phyloP scores from a whole-genome alignment of 2,329 filamentous ascomycete species.

The Clarireedia monteithiana region DNA sequence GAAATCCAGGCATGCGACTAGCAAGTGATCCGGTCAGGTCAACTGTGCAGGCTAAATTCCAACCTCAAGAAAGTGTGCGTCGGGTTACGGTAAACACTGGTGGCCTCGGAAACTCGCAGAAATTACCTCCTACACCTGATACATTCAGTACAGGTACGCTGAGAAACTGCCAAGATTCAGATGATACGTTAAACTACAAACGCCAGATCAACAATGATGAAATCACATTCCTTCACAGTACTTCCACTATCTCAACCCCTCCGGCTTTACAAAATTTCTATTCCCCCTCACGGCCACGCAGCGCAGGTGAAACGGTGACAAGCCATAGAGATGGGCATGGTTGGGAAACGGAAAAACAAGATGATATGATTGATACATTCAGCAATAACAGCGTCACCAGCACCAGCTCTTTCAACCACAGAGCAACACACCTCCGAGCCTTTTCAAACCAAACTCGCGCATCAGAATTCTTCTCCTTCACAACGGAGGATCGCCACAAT shows the following conservation, averaged over 20 bases:
- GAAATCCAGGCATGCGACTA: constrained; percentile 1
- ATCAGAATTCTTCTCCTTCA: constrained; percentile 23
- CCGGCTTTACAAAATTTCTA: constrained; percentile 13
- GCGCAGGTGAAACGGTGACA: constrained; percentile 29
- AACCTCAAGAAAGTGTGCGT: constrained; percentile 10
- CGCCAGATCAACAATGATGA: constrained; percentile 12
- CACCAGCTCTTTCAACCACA: constrained; percentile 16
- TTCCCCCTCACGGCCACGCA: constrained; percentile 24
- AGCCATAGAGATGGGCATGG: constrained; percentile 29
- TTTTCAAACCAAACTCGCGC: not conserved
- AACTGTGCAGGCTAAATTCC: constrained; percentile 10
- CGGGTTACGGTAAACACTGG: constrained; percentile 23
- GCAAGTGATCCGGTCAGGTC: not conserved
- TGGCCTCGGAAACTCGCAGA: constrained; percentile 30
- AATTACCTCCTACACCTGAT: constrained; percentile 30
- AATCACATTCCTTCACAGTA: constrained; percentile 17
- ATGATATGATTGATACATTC: constrained; percentile 22
- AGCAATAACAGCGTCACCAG: constrained; percentile 19
- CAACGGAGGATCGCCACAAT: constrained; percentile 1
- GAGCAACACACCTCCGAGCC: constrained; percentile 9
- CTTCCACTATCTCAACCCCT: constrained; percentile 15
- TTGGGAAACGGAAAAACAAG: constrained; percentile 27
- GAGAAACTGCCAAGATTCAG: constrained; percentile 41
- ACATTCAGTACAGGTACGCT: constrained; percentile 29
- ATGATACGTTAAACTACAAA: constrained; percentile 36